phyloP scores from a whole-genome alignment of 2,329 filamentous ascomycete genomes.

The Blastomyces parvus region DNA sequence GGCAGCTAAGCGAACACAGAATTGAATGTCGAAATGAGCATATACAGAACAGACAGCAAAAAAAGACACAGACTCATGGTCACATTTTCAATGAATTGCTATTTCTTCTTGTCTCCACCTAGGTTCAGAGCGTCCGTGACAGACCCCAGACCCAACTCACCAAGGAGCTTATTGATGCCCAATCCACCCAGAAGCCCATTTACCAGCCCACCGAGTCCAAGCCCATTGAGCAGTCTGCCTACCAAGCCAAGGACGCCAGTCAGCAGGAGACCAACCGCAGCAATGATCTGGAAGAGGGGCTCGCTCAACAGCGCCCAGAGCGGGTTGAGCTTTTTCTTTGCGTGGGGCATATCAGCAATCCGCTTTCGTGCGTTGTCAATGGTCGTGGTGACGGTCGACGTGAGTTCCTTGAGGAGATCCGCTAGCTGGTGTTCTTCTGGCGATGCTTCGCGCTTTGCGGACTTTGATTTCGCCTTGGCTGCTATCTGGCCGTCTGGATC shows the following conservation, averaged over 20 bases:
- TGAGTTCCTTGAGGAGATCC: slow-evolving; percentile 75
- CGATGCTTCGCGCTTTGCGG: slow-evolving; percentile 62
- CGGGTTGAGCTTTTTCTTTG: slow-evolving; percentile 89
- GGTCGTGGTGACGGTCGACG: slow-evolving; percentile 66
- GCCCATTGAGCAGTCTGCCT: slow-evolving; percentile 66
- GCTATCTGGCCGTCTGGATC: slow-evolving; percentile 83
- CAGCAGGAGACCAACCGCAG: slow-evolving; percentile 74
- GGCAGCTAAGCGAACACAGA: not conserved
- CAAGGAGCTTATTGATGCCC: slow-evolving; percentile 49
- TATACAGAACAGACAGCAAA: not conserved
- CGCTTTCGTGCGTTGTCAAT: slow-evolving; percentile 84
- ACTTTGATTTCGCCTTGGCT: slow-evolving; percentile 72
- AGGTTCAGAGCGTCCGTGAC: slow-evolving; percentile 30
- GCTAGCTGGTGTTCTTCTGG: slow-evolving; percentile 79
- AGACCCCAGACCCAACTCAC: slow-evolving; percentile 44
- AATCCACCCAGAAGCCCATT: slow-evolving; percentile 67
- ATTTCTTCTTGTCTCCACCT: slow-evolving; percentile 10
- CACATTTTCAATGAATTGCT: not conserved
- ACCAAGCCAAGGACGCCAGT: slow-evolving; percentile 77
- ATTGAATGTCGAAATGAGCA: not conserved
- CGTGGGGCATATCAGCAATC: slow-evolving; percentile 83
- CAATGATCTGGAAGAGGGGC: slow-evolving; percentile 85
- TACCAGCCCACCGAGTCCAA: slow-evolving; percentile 73
- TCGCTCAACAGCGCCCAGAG: slow-evolving; percentile 67
- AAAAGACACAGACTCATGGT: not conserved